Conservation (phyloP, 257 asterid genomes). For the Eucommia ulmoides region DNA sequence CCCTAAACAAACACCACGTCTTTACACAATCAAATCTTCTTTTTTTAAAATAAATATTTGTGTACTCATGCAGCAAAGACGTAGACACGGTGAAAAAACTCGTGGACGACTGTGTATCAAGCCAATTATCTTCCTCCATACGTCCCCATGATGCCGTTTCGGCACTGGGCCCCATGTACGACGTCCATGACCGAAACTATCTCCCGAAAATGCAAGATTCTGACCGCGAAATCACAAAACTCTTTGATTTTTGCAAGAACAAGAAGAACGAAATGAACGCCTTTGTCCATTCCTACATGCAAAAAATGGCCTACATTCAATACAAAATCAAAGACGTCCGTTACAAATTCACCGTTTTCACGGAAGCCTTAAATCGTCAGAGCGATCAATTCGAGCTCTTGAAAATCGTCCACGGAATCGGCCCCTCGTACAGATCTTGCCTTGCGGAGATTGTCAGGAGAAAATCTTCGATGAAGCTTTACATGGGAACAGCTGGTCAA, state of each 20-base stretch:
- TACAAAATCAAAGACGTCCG: constrained; percentile 74
- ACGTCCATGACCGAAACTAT: constrained; percentile 61
- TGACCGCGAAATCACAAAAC: constrained; percentile 46
- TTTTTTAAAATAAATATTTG: no score
- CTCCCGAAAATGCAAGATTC: constrained; percentile 81
- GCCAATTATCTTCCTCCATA: constrained; percentile 67
- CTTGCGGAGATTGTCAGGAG: constrained; percentile 94
- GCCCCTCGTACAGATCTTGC: constrained; percentile 88
- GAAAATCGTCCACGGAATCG: constrained; percentile 80
- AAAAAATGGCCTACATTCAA: constrained; percentile 81
- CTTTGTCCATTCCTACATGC: constrained; percentile 82
- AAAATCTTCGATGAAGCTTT: constrained; percentile 83
- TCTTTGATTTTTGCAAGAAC: constrained; percentile 62
- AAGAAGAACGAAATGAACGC: constrained; percentile 84
- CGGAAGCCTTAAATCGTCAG: constrained; percentile 90
- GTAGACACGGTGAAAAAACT: constrained; percentile 86
- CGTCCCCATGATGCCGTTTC: constrained; percentile 99
- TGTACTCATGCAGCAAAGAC: constrained; percentile 68
- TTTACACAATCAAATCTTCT: no score
- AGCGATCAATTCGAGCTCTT: constrained; percentile 81
- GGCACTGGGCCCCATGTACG: constrained; percentile 93
- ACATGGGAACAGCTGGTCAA: constrained; percentile 97
- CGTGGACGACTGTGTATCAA: constrained; percentile 74
- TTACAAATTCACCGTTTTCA: constrained; percentile 74
- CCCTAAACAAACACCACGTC: no score